Evolutionary conservation across 140 eudicot genomes (phyloP).

Genomic region (Ambrosia hybrid): DNA sequence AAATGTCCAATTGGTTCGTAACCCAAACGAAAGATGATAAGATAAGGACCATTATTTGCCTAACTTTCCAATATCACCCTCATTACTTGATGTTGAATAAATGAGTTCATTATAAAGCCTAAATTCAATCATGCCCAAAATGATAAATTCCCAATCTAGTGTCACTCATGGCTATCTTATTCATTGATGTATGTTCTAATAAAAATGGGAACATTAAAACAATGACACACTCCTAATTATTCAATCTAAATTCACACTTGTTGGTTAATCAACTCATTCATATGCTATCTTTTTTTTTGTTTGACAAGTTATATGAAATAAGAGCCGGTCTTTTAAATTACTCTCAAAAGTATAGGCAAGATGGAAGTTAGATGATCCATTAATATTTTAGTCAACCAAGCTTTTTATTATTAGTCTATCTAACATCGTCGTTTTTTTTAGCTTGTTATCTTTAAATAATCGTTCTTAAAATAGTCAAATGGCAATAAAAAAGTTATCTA

Average conservation of each 20-base stretch:
- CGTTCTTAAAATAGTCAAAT: not conserved
- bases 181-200: slow-evolving; percentile 32
- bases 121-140: slow-evolving; percentile 35
- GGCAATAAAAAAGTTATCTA: too few species aligned
- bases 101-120: slow-evolving; percentile 34
- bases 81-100: slow-evolving; percentile 30
- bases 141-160: slow-evolving; percentile 31
- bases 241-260: not conserved
- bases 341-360: not conserved
- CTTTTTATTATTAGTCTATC: too few species aligned
- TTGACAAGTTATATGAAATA: not conserved
- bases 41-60: slow-evolving; percentile 44
- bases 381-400: too few species aligned
- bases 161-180: slow-evolving; percentile 31
- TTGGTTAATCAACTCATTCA: not conserved
- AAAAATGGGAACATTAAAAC: slow-evolving; percentile 29
- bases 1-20: slow-evolving; percentile 30
- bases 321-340: not conserved
- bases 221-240: slow-evolving; percentile 34
- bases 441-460: too few species aligned
- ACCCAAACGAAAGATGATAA: slow-evolving; percentile 38
- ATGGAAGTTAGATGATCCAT: too few species aligned
- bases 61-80: slow-evolving; percentile 39
- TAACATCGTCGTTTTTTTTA: not conserved
- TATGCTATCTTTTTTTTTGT: not conserved